phyloP scores from a whole-genome alignment of 169 alveolate species.

The Amoebophrya sp. region DNA sequence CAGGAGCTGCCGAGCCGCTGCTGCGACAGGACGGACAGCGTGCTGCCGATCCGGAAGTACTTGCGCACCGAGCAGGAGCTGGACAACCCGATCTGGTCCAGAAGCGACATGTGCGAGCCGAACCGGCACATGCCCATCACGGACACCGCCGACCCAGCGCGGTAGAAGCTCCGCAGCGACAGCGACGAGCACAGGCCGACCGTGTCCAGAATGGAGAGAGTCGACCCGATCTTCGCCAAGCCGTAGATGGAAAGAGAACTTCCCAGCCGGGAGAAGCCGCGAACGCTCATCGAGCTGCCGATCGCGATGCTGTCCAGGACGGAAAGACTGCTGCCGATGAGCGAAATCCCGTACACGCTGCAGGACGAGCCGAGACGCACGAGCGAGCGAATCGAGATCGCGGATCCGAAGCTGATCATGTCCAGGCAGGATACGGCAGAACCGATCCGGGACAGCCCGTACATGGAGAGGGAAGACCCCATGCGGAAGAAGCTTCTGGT shows the following conservation, averaged over 20 bases:
- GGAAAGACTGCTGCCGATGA: too few relatives aligned
- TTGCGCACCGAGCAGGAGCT: too few relatives aligned
- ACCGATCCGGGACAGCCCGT: slow-evolving; percentile 14
- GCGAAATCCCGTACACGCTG: too few relatives aligned
- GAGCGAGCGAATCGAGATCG: neutral
- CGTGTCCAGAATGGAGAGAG: neutral
- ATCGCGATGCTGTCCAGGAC: too few relatives aligned
- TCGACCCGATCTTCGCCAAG: neutral
- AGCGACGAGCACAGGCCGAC: neutral
- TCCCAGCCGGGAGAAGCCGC: slow-evolving; percentile 14
- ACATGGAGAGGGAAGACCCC: neutral
- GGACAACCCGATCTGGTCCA: slow-evolving; percentile 10
- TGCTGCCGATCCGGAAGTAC: too few relatives aligned
- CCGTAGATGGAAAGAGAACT: neutral
- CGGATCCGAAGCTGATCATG: slow-evolving; percentile 10
- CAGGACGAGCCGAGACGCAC: slow-evolving; percentile 16
- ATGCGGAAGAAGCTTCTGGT: neutral
- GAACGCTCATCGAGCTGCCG: slow-evolving; percentile 3
- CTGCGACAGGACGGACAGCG: neutral
- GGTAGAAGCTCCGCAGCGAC: neutral
- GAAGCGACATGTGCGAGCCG: neutral
- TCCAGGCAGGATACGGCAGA: neutral
- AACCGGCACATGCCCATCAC: neutral
- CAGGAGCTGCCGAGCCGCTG: neutral
- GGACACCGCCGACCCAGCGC: neutral